Percentiles rank a stretch among this genome's conserved stretches.
These are phyloP conservation scores for Cordia subcordata DNA, from an alignment of 257 asterid genomes.

Conservation along the genomic window DNA sequence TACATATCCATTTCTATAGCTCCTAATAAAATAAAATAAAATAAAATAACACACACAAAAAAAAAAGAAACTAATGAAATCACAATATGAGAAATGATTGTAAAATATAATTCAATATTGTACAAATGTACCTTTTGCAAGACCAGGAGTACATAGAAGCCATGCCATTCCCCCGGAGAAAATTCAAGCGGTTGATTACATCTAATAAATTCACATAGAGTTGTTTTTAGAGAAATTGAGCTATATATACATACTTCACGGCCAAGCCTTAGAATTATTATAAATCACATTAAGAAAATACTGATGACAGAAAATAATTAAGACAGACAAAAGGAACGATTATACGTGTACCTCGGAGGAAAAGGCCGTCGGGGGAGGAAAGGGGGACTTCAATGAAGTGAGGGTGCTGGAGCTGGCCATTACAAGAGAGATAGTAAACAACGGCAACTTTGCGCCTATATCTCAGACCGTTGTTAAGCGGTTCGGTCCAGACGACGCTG, in stretches of 20 bases:
- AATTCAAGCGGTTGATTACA: conserved; percentile 65
- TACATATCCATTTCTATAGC: conserved; percentile 79
- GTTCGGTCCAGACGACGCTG: conserved; percentile 58
- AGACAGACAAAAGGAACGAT: not conserved
- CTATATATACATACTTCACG: not conserved
- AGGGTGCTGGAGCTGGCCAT: conserved; percentile 90
- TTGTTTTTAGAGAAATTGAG: not conserved
- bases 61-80: not conserved
- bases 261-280: too few relatives aligned
- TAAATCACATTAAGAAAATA: too few relatives aligned
- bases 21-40: conserved; percentile 37
- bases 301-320: not conserved
- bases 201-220: conserved; percentile 27
- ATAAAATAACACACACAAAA: not conserved
- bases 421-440: conserved; percentile 62
- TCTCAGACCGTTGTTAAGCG: conserved; percentile 25
- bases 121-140: conserved; percentile 47
- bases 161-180: conserved; percentile 81
- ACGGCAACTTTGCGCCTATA: conserved; percentile 48
- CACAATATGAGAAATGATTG: not conserved
- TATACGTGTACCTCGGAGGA: conserved; percentile 43
- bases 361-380: conserved; percentile 57
- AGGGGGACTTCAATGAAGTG: conserved; percentile 93
- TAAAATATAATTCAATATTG: too few relatives aligned
- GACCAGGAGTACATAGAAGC: conserved; percentile 83